These are phyloP conservation scores for Suillus cothurnatus DNA, from an alignment of 768 basidiomycete species.

Conservation along the genomic window DNA sequence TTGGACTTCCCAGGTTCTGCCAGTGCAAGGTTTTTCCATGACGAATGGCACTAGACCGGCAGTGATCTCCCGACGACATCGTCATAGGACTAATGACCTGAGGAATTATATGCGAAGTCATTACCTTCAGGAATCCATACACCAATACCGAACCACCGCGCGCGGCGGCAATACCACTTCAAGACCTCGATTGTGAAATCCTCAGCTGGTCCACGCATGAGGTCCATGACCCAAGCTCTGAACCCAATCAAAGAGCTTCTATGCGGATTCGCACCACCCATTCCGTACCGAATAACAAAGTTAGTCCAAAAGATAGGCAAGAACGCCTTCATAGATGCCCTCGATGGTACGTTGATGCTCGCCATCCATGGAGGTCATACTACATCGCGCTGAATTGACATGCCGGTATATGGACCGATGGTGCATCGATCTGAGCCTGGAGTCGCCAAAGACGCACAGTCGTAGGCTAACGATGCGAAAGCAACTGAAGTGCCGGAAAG, in stretches of 20 bases:
- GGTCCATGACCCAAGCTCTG: neutral
- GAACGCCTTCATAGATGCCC: neutral
- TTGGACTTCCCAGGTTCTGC: neutral
- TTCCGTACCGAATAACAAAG: neutral
- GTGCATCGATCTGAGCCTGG: neutral
- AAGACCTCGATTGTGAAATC: neutral
- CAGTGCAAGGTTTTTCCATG: neutral
- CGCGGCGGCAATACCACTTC: neutral
- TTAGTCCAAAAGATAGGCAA: neutral
- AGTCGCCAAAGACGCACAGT: neutral
- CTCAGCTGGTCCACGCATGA: neutral
- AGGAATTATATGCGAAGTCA: too few species aligned
- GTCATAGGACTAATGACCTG: too few species aligned
- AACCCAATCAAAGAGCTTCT: neutral
- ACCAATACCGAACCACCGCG: neutral
- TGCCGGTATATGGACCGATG: neutral
- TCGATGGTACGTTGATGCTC: neutral
- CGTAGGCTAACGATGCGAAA: neutral
- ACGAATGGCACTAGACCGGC: neutral
- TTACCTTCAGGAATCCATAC: too few species aligned
- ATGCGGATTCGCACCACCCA: neutral
- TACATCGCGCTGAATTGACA: neutral
- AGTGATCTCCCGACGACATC: neutral
- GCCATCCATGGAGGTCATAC: neutral
- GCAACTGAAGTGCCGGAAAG: neutral